These are phyloP conservation scores for Ilyonectria mors-panacis DNA, from an alignment of 2,329 filamentous ascomycete species.

Conservation along the genomic window DNA sequence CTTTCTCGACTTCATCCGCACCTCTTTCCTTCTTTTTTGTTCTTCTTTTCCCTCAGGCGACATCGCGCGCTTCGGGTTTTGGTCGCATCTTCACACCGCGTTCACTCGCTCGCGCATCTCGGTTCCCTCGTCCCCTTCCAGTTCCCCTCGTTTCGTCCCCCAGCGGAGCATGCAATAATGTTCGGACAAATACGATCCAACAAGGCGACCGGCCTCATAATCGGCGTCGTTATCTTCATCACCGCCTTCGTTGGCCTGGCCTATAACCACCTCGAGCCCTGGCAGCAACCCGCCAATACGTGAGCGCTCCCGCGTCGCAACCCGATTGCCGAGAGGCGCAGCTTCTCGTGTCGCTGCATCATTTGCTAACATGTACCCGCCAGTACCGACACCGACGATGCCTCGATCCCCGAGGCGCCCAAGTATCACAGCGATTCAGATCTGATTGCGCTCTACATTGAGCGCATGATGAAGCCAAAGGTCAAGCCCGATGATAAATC, in stretches of 20 bases:
- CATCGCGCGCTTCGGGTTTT: constrained; percentile 36
- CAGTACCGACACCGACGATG: constrained; percentile 43
- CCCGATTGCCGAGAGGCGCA: neutral
- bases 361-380: constrained; percentile 26
- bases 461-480: constrained; percentile 51
- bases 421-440: constrained; percentile 36
- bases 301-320: constrained; percentile 29
- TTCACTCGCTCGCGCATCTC: constrained; percentile 21
- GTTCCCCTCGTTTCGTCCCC: constrained; percentile 8
- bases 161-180: constrained; percentile 50
- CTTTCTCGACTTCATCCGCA: constrained; percentile 32
- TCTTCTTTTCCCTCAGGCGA: constrained; percentile 33
- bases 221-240: constrained; percentile 52
- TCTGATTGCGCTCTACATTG: constrained; percentile 52
- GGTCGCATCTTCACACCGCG: constrained; percentile 32
- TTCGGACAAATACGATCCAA: constrained; percentile 51
- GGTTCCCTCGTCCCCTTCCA: constrained; percentile 9
- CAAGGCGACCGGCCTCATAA: constrained; percentile 48
- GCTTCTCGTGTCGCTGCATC: neutral
- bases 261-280: constrained; percentile 52
- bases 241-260: constrained; percentile 51
- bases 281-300: constrained; percentile 45
- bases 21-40: constrained; percentile 31
- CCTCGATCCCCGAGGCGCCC: constrained; percentile 37
- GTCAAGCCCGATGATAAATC: constrained; percentile 43